Percentiles rank a stretch among this genome's conserved stretches.
Evolutionary conservation across 2,329 filamentous ascomycete species (phyloP).

Genomic region (Aspergillus melleus): DNA sequence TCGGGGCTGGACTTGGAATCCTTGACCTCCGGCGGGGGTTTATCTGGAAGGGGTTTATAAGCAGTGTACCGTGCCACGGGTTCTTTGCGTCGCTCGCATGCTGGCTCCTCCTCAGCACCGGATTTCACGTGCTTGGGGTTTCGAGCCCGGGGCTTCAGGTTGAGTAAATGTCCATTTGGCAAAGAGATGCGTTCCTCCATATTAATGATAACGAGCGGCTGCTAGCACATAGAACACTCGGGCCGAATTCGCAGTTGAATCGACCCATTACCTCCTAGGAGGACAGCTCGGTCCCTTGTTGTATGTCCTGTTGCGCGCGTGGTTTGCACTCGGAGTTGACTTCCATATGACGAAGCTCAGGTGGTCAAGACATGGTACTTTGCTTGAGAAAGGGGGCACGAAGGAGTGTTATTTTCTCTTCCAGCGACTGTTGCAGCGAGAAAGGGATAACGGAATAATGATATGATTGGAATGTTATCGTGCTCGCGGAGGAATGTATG

Average conservation of each 20-base stretch:
- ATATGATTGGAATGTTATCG: conserved; percentile 20
- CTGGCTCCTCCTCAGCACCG: conserved; percentile 22
- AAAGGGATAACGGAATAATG: conserved; percentile 12
- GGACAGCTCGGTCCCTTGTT: background rate
- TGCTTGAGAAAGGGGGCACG: conserved; percentile 2
- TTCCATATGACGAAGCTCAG: conserved; percentile 3
- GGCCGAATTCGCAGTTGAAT: conserved; percentile 16
- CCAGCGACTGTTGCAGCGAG: background rate
- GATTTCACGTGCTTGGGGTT: conserved; percentile 8
- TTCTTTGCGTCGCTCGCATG: conserved; percentile 4
- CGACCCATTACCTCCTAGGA: conserved; percentile 14
- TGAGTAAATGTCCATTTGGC: conserved; percentile 31
- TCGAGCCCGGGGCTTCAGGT: conserved; percentile 27
- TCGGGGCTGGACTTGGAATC: conserved; percentile 10
- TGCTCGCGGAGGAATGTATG: conserved; percentile 23
- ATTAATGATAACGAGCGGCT: conserved; percentile 9
- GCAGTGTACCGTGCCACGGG: background rate
- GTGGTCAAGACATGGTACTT: conserved; percentile 5
- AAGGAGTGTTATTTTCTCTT: background rate
- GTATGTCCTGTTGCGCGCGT: background rate
- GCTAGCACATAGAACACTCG: conserved; percentile 15
- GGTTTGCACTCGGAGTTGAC: background rate
- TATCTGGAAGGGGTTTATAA: background rate
- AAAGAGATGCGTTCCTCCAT: conserved; percentile 31
- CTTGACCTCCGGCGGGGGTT: conserved; percentile 5